phyloP scores from a whole-genome alignment of 805 yeast species.

The Saturnispora quitensis region DNA sequence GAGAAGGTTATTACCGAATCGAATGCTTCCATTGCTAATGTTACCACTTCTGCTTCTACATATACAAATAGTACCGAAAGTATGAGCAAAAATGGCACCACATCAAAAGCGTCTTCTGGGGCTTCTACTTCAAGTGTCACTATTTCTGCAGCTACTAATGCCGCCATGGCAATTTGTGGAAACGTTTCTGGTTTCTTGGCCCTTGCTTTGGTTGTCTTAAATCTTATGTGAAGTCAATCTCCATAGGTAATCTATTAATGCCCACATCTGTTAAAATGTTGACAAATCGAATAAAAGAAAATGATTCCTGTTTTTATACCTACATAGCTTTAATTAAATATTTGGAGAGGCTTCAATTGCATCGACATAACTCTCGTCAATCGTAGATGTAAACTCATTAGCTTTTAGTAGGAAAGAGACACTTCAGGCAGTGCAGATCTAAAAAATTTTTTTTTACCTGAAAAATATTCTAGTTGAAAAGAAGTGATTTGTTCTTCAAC shows the following conservation, averaged over 20 bases:
- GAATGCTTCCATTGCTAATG: neutral
- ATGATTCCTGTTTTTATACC: neutral
- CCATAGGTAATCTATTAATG: neutral
- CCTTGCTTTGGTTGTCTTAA: neutral
- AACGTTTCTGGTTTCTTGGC: neutral
- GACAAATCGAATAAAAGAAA: neutral
- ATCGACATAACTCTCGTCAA: neutral
- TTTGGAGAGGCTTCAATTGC: neutral
- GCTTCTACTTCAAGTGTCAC: neutral
- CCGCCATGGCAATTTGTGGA: neutral
- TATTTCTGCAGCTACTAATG: neutral
- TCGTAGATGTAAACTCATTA: neutral
- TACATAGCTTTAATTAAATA: neutral
- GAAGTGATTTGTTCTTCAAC: conserved; percentile 2
- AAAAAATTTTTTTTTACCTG: neutral
- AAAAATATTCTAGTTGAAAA: neutral
- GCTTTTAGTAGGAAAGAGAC: neutral
- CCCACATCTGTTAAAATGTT: neutral
- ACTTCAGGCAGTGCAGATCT: neutral
- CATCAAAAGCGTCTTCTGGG: conserved; percentile 2
- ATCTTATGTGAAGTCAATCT: neutral
- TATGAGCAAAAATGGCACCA: neutral
- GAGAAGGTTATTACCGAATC: neutral
- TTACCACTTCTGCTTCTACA: neutral
- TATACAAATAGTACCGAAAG: neutral